Conservation (phyloP, 495 filamentous ascomycete genomes). For the Viridothelium virens region DNA sequence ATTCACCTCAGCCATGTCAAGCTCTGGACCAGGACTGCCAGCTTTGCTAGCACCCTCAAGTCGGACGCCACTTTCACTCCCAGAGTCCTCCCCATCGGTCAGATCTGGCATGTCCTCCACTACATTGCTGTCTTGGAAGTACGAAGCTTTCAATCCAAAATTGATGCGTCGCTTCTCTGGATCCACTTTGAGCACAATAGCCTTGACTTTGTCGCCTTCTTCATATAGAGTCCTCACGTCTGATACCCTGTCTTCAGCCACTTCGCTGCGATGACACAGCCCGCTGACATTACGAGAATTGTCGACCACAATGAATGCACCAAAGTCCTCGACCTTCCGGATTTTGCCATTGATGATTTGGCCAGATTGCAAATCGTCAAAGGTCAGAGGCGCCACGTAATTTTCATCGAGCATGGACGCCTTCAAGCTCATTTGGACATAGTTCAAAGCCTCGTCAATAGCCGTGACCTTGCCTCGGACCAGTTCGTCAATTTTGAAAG, state of each 20-base stretch:
- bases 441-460: constrained; percentile 55
- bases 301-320: constrained; percentile 87
- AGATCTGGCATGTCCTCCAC: constrained; percentile 50
- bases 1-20: constrained; percentile 27
- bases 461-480: constrained; percentile 76
- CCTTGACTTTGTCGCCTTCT: constrained; percentile 85
- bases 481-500: constrained; percentile 76
- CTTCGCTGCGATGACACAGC: constrained; percentile 81
- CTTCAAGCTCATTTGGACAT: constrained; percentile 80
- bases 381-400: constrained; percentile 59
- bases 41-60: constrained; percentile 9
- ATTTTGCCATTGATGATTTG: constrained; percentile 81
- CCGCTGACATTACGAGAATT: constrained; percentile 78
- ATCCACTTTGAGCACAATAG: constrained; percentile 74
- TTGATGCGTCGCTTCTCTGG: constrained; percentile 62
- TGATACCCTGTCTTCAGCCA: constrained; percentile 70
- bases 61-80: constrained; percentile 22
- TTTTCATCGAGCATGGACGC: constrained; percentile 72
- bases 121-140: constrained; percentile 58
- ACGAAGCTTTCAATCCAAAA: constrained; percentile 86
- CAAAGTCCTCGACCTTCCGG: constrained; percentile 87
- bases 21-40: constrained; percentile 15
- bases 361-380: constrained; percentile 66
- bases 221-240: constrained; percentile 78
- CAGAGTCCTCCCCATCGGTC: constrained; percentile 34